phyloP scores from a whole-genome alignment of 1,284 basidiomycete genomes.

The Stereum hirsutum region DNA sequence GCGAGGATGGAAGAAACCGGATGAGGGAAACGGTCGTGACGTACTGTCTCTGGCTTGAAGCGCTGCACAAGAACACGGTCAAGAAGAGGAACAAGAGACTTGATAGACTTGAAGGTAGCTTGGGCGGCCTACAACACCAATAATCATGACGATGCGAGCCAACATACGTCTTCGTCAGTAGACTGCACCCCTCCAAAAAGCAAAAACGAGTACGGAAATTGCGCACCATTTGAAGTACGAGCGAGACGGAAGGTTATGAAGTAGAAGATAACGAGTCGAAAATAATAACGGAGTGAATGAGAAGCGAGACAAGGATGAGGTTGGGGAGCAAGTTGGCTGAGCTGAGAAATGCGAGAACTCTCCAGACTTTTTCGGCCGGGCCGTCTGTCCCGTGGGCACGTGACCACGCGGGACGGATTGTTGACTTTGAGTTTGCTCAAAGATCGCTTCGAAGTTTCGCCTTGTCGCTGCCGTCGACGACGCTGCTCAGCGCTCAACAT shows the following conservation, averaged over 20 bases:
- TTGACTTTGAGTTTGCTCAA: no score
- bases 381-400: no score
- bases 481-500: no score
- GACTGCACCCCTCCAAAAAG: not conserved
- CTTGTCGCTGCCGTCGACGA: no score
- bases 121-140: constrained; percentile 61
- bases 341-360: constrained; percentile 8
- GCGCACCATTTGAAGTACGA: constrained; percentile 5
- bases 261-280: not conserved
- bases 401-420: no score
- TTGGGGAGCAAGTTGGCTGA: no score
- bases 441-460: no score
- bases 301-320: constrained; percentile 1
- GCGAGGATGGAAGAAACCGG: not conserved
- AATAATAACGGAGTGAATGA: not conserved
- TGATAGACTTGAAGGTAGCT: constrained; percentile 92
- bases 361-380: constrained; percentile 17
- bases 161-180: not conserved
- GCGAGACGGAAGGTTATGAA: not conserved
- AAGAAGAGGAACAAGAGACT: constrained; percentile 82
- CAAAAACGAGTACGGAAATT: not conserved
- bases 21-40: no score
- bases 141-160: constrained; percentile 1
- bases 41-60: constrained; percentile 88
- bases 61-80: constrained; percentile 97